Base-by-base conservation (phyloP, 2,329 filamentous ascomycete species). In the Dothistroma septosporum region DNA sequence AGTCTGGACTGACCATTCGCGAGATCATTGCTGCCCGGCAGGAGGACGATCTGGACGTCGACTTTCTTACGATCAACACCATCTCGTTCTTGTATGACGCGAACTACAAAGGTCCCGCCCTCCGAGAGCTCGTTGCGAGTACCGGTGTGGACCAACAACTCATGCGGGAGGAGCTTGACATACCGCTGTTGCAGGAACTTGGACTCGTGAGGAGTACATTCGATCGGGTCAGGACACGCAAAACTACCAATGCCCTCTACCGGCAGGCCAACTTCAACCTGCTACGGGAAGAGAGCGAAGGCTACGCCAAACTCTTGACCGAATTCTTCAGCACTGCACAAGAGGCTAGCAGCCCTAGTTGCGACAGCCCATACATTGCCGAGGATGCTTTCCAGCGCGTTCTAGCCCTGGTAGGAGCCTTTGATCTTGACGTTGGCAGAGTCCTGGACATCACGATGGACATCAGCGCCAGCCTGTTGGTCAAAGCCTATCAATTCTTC, bases 191-290 rank as follows among this genome's bases (percentile, higher is more conserved):
- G 11, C 85, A 89, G 69, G 83, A 88, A 31, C 78, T 97, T 14
- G 89, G 89, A 10, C 80, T 99, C 48, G 90, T 96, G 53, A 85
- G 92, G 54, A 86, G 88, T n/a, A 93, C 88, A 6, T 99, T 97
- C 74, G 81, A 84, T 60, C 88, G 88, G 66, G 86, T 94, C 72
- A 88, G 89, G 16, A 92, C 96, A 66, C 87, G 93, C 58, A 92
- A 95, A 71, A 90, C 92, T 53, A 99, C 94, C 8, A 96, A 97
- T 69, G 82, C 94, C 4, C 83, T 99, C 0, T 99, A 99, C 75
- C 88, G 92, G 62, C 94, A 97, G 76, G 91, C 93, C 14, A 97
- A 96, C 75, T 97, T 96, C 80, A 99, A 99, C 70, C 79, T 99
- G 8, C 80, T 99, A 21, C 87, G 94, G 49, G 94, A 99, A 77